A percentile compares a stretch with the other conserved stretches of the same genome.
Conservation (phyloP, 768 basidiomycete species). For the Glaciozyma antarctica region DNA sequence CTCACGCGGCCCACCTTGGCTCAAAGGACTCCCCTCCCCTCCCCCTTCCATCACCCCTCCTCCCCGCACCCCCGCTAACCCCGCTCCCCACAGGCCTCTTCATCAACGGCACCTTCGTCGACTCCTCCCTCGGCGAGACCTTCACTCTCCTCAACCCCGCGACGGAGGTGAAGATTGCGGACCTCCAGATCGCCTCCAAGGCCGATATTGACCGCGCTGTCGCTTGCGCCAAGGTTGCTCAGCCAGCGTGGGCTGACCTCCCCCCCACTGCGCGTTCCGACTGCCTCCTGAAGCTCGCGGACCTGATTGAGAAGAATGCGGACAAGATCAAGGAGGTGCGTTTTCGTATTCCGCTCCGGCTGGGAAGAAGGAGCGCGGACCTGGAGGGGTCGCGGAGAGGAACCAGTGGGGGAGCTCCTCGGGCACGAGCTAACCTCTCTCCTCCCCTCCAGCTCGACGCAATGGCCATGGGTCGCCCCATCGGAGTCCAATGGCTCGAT, state of each 20-base stretch:
- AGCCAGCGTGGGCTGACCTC: slow-evolving; percentile 10
- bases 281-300: slow-evolving; percentile 30
- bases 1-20: no score
- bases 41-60: no score
- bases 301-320: slow-evolving; percentile 23
- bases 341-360: not conserved
- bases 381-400: not conserved
- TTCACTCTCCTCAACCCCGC: slow-evolving; percentile 23
- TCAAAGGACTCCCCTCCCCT: no score
- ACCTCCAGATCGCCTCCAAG: slow-evolving; percentile 9
- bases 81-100: not conserved
- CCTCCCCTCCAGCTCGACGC: slow-evolving; percentile 15
- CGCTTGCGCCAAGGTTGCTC: slow-evolving; percentile 10
- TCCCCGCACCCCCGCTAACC: no score
- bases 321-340: slow-evolving; percentile 12
- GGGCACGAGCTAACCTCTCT: not conserved
- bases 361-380: not conserved
- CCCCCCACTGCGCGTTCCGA: not conserved
- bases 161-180: slow-evolving; percentile 10
- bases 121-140: slow-evolving; percentile 10
- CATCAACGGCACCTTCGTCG: slow-evolving; percentile 21
- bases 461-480: slow-evolving; percentile 9
- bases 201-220: slow-evolving; percentile 27
- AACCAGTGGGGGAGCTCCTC: no score
- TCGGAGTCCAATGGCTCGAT: not conserved